Conservation (phyloP, 768 basidiomycete species). For the Termitomyces sp. region DNA sequence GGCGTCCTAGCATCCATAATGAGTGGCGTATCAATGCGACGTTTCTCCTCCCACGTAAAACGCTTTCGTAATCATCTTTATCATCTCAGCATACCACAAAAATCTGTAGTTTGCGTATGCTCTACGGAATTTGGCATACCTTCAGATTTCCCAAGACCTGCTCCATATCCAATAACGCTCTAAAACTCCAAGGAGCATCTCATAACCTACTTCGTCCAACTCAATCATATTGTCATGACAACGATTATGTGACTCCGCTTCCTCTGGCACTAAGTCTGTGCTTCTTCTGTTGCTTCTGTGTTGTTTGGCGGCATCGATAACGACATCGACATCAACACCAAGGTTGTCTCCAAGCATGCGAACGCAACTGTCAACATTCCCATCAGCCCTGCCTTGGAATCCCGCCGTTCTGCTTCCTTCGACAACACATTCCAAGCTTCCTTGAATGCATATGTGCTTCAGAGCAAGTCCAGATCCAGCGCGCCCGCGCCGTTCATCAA, state of each 20-base stretch:
- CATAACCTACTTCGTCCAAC: slow-evolving; percentile 32
- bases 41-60: not conserved
- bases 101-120: not conserved
- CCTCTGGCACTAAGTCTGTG: slow-evolving; percentile 4
- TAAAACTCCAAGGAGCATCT: slow-evolving; percentile 33
- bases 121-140: not conserved
- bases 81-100: not conserved
- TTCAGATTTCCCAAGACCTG: slow-evolving; percentile 11
- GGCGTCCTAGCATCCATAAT: slow-evolving; percentile 1
- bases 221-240: slow-evolving; percentile 12
- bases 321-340: slow-evolving; percentile 4
- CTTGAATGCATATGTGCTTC: not conserved
- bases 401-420: not conserved
- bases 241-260: slow-evolving; percentile 1
- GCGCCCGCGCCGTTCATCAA: not conserved
- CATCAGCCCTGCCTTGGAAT: not conserved
- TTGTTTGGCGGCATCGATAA: slow-evolving; percentile 13
- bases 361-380: not conserved
- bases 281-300: slow-evolving; percentile 5
- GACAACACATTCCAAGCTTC: not conserved
- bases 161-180: slow-evolving; percentile 31
- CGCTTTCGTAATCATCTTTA: not conserved
- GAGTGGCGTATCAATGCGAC: slow-evolving; percentile 10
- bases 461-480: not conserved
- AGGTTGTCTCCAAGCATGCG: not conserved